Evolutionary conservation across 257 asterid genomes (phyloP).

Genomic region (Solanum lignicaule): DNA sequence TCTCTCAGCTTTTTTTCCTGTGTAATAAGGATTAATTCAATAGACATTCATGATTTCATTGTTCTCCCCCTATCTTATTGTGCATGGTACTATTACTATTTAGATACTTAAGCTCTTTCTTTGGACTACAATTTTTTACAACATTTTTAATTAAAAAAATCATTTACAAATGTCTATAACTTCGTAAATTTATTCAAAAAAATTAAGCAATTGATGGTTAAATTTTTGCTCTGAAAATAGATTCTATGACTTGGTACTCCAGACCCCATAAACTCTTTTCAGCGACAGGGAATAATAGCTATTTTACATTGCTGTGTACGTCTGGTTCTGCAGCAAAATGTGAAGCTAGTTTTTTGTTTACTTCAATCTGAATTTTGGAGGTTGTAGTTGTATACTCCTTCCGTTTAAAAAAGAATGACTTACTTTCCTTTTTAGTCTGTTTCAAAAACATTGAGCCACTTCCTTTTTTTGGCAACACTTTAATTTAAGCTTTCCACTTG

Average conservation of each 20-base stretch:
- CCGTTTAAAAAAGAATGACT: background rate
- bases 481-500: background rate
- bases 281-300: background rate
- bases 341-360: background rate
- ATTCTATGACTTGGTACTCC: background rate
- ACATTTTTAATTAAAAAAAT: background rate
- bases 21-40: background rate
- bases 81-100: background rate
- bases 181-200: background rate
- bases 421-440: background rate
- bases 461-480: background rate
- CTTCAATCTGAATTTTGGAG: background rate
- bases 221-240: background rate
- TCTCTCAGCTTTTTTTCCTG: background rate
- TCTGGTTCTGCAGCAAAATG: background rate
- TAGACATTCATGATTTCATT: background rate
- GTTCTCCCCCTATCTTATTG: background rate
- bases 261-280: background rate
- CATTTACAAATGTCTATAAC: background rate
- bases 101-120: background rate
- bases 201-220: background rate
- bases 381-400: background rate
- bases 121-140: background rate
- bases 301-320: background rate
- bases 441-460: background rate